Base-by-base conservation (phyloP, 257 asterid species). In the Verbascum thapsus region DNA sequence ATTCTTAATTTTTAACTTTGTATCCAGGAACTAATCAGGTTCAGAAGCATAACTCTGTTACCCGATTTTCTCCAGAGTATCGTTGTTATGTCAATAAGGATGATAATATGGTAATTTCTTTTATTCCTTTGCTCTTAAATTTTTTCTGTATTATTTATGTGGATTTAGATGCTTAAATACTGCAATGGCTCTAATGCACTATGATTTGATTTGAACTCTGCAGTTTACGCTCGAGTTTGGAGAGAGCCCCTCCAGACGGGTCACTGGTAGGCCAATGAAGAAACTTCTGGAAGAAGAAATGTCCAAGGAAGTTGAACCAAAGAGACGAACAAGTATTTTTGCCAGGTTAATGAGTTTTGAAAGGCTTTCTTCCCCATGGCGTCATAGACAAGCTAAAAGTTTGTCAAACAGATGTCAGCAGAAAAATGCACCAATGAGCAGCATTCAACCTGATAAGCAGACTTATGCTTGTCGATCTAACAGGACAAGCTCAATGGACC, bases 11-110 rank as follows among this genome's bases (percentile, higher is more conserved):
- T 69, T 53, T n/a, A 41, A 53, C 51, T 67, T 45, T n/a, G 32
- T 70, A 30, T 65, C 71, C 95, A 88, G 96, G 78, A 72, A 39
- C 58, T 63, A 61, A 13, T 39, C 72, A 56, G 63, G 51, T 13
- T 61, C 74, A 44, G 40, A 74, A 73, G 53, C 61, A 63, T 54
- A 73, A 47, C 48, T 52, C 73, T 67, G 65, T 17, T 52, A 54
- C 70, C 42, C 68, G 69, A 45, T 35, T 54, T 35, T 35, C 61
- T 20, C 19, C 67, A 2, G 82, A 74, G 61, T 64, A 73, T 67
- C 58, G 17, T 67, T 71, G 77, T 7, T 64, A 18, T 34, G 43
- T 38, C 63, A 70, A 69, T 73, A 66, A 72, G 52, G 73, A 58
- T 59, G 69, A 77, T 59, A 67, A 77, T 59, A 26, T 10, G 88